Base-by-base conservation (phyloP, 345 rosid species). In the Bruguiera sexangula region DNA sequence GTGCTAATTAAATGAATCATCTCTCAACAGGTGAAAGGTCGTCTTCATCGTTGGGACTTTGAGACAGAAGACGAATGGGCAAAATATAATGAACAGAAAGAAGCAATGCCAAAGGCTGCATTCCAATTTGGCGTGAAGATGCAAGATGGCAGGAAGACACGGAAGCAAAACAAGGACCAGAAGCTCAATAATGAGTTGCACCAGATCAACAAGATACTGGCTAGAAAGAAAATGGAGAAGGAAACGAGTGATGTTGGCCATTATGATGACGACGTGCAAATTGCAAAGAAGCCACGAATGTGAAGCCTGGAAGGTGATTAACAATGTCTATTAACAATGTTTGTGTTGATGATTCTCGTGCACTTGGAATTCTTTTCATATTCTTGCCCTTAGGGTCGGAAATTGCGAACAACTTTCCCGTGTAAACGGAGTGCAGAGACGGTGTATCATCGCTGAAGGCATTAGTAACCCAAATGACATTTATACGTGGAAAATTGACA, bases 1-100 rank as follows among this genome's bases (percentile, higher is more conserved):
- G 10, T 57, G 31, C 73, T 72, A 22, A 61, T 63, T 59, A 65
- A 8, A 6, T 1, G 43, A 30, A 73, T 46, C 19, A 9, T 37
- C 69, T 66, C n/a, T 65, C 3, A 24, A 77, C 87, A 94, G 98
- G 98, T 97, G 19, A 94, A 94, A 80, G 97, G 96, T 5, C 96
- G 96, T 51, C 92, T 91, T 73, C 98, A 91, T 78, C 77, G 96
- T 22, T 94, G 98, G 98, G 98, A 94, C 78, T 91, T 91, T n/a
- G 96, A 95, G 84, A 91, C 99, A 0, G 99, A 94, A 75, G 99
- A 95, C 63, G 96, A 95, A 72, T 95, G 99, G 97, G 99, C 93
- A 43, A 85, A 82, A 48, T 92, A 89, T 80, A 95, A 95, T 58
- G 99, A 95, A 75, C 97, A 95, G 83, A 92, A 95, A 84, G 97